Percentiles rank a stretch among this genome's conserved stretches.
phyloP scores from a whole-genome alignment of 345 rosid genomes.

The Firmiana major region DNA sequence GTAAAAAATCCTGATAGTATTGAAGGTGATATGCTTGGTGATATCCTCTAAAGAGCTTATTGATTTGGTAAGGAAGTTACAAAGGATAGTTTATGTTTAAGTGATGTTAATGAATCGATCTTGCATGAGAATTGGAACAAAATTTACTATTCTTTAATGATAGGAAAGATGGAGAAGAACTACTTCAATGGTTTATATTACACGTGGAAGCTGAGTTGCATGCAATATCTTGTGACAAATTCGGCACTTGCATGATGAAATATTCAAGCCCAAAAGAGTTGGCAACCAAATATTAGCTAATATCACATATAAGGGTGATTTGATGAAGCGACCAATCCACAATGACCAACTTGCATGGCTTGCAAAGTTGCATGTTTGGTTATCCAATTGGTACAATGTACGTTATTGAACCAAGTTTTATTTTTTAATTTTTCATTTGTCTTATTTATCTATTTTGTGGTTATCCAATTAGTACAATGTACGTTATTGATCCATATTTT shows the following conservation, averaged over 20 bases:
- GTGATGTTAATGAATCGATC: conserved; percentile 82
- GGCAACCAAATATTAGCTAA: conserved; percentile 37
- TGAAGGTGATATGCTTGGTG: conserved; percentile 64
- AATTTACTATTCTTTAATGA: conserved; percentile 63
- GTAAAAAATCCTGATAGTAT: conserved; percentile 69
- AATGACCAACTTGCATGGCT: conserved; percentile 79
- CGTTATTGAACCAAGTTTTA: no score
- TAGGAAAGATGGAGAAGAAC: conserved; percentile 75
- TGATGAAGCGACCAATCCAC: conserved; percentile 84
- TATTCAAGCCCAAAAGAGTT: conserved; percentile 74
- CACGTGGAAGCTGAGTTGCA: conserved; percentile 88
- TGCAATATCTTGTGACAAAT: conserved; percentile 47
- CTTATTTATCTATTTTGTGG: no score
- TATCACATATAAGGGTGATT: conserved; percentile 68
- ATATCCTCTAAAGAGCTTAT: conserved; percentile 68
- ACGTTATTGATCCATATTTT: no score
- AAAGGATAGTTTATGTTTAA: conserved; percentile 84
- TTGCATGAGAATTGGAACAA: conserved; percentile 90
- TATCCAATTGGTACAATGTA: conserved; percentile 60
- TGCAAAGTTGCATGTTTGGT: conserved; percentile 54
- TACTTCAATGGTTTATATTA: conserved; percentile 83
- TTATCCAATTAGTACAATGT: no score
- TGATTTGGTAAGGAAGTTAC: no score
- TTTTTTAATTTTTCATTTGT: no score
- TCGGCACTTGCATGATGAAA: conserved; percentile 49